phyloP scores from a whole-genome alignment of 352 stramenopile genomes.

The Phytophthora constricta region DNA sequence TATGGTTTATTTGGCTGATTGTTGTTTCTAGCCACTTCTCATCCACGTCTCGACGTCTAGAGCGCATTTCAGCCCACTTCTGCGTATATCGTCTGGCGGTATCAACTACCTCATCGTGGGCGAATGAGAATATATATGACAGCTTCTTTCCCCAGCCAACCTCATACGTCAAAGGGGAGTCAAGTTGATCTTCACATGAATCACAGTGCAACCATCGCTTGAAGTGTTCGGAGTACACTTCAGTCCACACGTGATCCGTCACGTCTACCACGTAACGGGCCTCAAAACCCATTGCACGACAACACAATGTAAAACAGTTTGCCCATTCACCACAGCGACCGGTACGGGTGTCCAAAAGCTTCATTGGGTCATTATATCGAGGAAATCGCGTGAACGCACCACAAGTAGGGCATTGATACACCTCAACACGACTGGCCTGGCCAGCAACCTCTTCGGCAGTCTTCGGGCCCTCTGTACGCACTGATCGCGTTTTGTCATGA shows the following conservation, averaged over 20 bases:
- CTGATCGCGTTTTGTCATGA: constrained; percentile 48
- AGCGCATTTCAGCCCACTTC: constrained; percentile 68
- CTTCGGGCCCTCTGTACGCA: constrained; percentile 51
- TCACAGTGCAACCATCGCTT: constrained; percentile 95
- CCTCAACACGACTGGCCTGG: constrained; percentile 81
- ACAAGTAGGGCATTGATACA: constrained; percentile 84
- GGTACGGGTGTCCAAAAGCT: constrained; percentile 80
- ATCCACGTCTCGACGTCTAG: constrained; percentile 66
- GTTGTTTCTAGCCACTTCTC: constrained; percentile 66
- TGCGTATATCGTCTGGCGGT: constrained; percentile 84
- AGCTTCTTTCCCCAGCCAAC: constrained; percentile 95
- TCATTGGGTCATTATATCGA: constrained; percentile 91
- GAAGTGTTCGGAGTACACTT: constrained; percentile 86
- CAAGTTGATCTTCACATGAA: constrained; percentile 93
- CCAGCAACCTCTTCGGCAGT: constrained; percentile 67
- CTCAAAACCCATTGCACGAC: constrained; percentile 90
- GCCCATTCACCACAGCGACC: constrained; percentile 94
- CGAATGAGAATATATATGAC: constrained; percentile 92
- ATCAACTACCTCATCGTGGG: constrained; percentile 91
- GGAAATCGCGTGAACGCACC: constrained; percentile 79
- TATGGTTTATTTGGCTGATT: constrained; percentile 63
- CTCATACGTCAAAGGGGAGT: constrained; percentile 95
- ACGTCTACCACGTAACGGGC: constrained; percentile 93
- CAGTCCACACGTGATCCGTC: constrained; percentile 96
- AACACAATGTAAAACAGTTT: constrained; percentile 94